phyloP scores from a whole-genome alignment of 179 eudicot genomes.

The Beta corolliflora region DNA sequence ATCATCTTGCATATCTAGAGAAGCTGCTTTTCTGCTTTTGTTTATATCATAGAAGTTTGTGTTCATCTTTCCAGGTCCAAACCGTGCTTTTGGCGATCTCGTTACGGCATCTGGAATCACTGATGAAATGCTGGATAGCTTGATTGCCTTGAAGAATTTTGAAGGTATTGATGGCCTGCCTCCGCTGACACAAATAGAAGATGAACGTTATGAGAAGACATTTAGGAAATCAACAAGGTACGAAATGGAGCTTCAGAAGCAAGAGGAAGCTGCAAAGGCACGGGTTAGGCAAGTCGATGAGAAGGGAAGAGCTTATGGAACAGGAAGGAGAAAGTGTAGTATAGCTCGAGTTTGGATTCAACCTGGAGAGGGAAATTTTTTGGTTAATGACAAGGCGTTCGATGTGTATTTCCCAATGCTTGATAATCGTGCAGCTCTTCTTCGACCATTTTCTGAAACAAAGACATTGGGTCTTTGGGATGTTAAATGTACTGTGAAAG shows the following conservation, averaged over 20 bases:
- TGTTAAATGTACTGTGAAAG: conserved; percentile 87
- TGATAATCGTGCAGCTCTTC: conserved; percentile 95
- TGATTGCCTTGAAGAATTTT: conserved; percentile 84
- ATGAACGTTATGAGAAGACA: conserved; percentile 65
- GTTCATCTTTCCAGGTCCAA: conserved; percentile 57
- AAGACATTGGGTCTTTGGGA: conserved; percentile 90
- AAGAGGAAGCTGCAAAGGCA: conserved; percentile 79
- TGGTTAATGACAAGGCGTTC: conserved; percentile 78
- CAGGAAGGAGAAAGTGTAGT: conserved; percentile 93
- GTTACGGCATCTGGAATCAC: conserved; percentile 92
- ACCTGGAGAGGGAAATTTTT: conserved; percentile 83
- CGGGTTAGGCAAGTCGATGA: conserved; percentile 77
- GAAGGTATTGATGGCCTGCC: conserved; percentile 79
- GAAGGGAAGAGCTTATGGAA: conserved; percentile 96
- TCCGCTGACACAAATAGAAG: conserved; percentile 77
- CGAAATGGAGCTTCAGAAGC: conserved; percentile 86
- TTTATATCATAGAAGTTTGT: conserved; percentile 12
- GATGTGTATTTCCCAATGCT: conserved; percentile 95
- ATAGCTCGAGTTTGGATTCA: conserved; percentile 94
- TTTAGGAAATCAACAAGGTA: conserved; percentile 58
- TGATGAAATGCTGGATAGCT: conserved; percentile 89
- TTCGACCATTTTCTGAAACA: conserved; percentile 90
- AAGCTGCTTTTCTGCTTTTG: background rate
- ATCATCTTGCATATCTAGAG: background rate
- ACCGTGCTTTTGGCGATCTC: conserved; percentile 95